Base-by-base conservation (phyloP, 345 rosid species). In the Garcia nutans region DNA sequence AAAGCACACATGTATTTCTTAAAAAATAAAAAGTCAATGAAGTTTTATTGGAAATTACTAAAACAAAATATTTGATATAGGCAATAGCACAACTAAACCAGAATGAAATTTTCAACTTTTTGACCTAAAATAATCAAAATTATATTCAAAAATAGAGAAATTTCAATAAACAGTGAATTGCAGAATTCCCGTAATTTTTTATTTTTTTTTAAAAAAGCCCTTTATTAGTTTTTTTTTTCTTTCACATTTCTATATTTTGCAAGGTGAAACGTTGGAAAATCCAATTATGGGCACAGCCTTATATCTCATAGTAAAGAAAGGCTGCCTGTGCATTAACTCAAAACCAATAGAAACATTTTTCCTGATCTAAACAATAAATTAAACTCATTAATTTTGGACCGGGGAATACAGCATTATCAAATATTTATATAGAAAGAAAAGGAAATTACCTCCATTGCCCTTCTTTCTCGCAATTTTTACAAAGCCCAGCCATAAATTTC, bases 361-460 rank as follows among this genome's bases (percentile, higher is more conserved):
- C 70, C 75, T 37, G 70, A 78, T 68, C 69, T 28, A 15, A 52
- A 71, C n/a, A 79, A 68, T 65, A 71, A 74, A 60, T 75, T 50
- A 16, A 74, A 71, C 8, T 31, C 81, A 71, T 55, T 54, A 71
- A 77, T 63, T 28, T 15, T 31, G 23, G 13, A 67, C 56, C 72
- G 20, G 70, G 70, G 72, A 52, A 49, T 8, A 58, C 45, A 31
- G 12, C 47, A 16, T 31, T 11, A 62, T 5, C 41, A 37, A 19
- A 61, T 52, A 2, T 11, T 12, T 6, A 72, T 28, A 54, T 5
- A 13, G 2, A 50, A 24, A 0, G 50, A 54, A 20, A 31, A 20
- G 10, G 10, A n/a, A n/a, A 28, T 85, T 81, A 94, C 98, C 99
- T 96, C 99, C 99, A 96, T 65, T 87, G 92, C 74, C 93, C 97